phyloP scores from a whole-genome alignment of 2,329 filamentous ascomycete genomes.

The Knoxdaviesia proteae region DNA sequence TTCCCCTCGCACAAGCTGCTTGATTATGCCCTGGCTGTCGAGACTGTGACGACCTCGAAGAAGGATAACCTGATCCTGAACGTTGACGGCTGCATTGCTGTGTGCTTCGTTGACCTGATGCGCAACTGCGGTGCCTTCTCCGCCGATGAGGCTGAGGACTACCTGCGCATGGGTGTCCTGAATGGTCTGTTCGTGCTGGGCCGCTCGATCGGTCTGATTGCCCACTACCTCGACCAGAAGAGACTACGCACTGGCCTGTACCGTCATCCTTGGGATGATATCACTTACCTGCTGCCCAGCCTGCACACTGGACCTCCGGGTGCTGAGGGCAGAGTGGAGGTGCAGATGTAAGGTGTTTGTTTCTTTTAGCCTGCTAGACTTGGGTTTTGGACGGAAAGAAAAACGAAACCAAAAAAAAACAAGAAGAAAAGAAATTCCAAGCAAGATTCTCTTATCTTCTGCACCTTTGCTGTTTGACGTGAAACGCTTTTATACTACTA shows the following conservation, averaged over 20 bases:
- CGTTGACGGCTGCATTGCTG: conserved; percentile 92
- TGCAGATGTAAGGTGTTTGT: conserved; percentile 40
- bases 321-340: conserved; percentile 74
- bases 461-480: too few species aligned
- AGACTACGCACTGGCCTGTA: conserved; percentile 93
- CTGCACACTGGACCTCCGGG: conserved; percentile 50
- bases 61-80: conserved; percentile 99
- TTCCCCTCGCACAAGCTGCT: conserved; percentile 97
- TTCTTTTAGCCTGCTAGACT: conserved; percentile 4
- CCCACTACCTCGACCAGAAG: conserved; percentile 99
- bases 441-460: too few species aligned
- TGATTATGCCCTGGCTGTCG: conserved; percentile 93
- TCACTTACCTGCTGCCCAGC: conserved; percentile 80
- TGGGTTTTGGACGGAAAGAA: too few species aligned
- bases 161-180: conserved; percentile 95
- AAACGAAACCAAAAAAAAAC: too few species aligned
- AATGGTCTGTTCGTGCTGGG: conserved; percentile 98
- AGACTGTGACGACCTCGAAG: conserved; percentile 97
- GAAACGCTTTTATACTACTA: too few species aligned
- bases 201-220: conserved; percentile 95
- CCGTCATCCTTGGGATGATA: conserved; percentile 98
- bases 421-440: too few species aligned
- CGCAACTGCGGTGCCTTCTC: conserved; percentile 97
- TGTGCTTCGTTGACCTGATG: conserved; percentile 95
- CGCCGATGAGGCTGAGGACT: conserved; percentile 90